These are phyloP conservation scores for Ustilago cynodontis DNA, from an alignment of 1,284 basidiomycete genomes.

Conservation along the genomic window DNA sequence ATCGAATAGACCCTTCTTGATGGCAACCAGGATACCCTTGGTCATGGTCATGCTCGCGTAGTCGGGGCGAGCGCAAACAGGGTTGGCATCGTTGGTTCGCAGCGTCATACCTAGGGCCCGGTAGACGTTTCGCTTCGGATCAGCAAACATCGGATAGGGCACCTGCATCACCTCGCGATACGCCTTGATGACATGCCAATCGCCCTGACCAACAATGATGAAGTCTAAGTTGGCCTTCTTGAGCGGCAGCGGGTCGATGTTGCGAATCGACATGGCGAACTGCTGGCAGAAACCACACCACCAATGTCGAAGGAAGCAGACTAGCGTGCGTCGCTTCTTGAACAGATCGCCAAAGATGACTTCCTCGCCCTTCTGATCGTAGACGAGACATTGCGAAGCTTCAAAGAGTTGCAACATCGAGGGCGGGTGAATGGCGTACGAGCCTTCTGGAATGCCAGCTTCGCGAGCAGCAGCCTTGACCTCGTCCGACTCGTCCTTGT, in stretches of 20 bases:
- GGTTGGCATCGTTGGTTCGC: conserved; percentile 73
- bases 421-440: conserved; percentile 60
- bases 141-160: conserved; percentile 78
- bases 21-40: conserved; percentile 78
- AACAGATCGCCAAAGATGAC: conserved; percentile 82
- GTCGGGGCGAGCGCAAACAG: conserved; percentile 74
- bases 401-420: conserved; percentile 72
- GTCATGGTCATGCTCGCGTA: conserved; percentile 78
- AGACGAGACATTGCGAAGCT: conserved; percentile 77
- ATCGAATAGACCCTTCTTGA: conserved; percentile 72
- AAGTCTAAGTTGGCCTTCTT: conserved; percentile 75
- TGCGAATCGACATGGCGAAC: conserved; percentile 80
- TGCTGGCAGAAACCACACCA: conserved; percentile 83
- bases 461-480: conserved; percentile 48
- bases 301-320: conserved; percentile 73
- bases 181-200: conserved; percentile 78
- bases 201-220: conserved; percentile 83
- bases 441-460: conserved; percentile 52
- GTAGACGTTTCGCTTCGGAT: conserved; percentile 80
- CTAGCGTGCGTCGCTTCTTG: conserved; percentile 77
- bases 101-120: conserved; percentile 81
- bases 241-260: conserved; percentile 74
- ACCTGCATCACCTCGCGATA: conserved; percentile 76
- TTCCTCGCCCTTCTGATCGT: conserved; percentile 77
- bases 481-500: conserved; percentile 46